Evolutionary conservation across 768 basidiomycete species (phyloP).

Genomic region (Termitomyces sp.): DNA sequence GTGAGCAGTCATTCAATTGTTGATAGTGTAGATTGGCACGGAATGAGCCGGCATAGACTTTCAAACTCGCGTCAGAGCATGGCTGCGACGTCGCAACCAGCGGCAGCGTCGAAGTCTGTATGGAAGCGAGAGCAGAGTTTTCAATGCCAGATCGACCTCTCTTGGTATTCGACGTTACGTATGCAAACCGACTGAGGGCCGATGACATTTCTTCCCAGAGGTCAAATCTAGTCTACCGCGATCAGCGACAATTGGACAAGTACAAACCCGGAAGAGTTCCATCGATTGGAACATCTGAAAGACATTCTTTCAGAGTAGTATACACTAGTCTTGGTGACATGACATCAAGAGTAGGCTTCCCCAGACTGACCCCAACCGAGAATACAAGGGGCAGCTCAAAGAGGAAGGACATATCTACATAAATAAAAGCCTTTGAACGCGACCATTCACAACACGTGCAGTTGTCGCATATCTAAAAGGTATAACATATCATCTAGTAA

Average conservation of each 20-base stretch:
- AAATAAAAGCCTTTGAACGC: too few species aligned
- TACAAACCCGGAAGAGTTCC: constrained; percentile 62
- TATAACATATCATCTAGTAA: too few species aligned
- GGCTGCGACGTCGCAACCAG: constrained; percentile 73
- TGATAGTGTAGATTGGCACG: constrained; percentile 63
- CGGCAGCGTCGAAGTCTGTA: constrained; percentile 73
- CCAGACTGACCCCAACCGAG: too few species aligned
- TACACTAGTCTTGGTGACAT: too few species aligned
- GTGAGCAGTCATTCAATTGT: constrained; percentile 49
- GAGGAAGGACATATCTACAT: too few species aligned
- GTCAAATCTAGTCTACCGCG: constrained; percentile 47
- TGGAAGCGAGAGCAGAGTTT: constrained; percentile 70
- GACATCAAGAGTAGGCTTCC: too few species aligned
- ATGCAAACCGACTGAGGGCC: constrained; percentile 45
- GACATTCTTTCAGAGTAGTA: too few species aligned
- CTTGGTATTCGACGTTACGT: constrained; percentile 76
- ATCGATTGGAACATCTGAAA: constrained; percentile 48
- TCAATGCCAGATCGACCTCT: constrained; percentile 75
- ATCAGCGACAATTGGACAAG: background rate
- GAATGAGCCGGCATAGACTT: constrained; percentile 73
- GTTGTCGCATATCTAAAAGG: too few species aligned
- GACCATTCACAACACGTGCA: too few species aligned
- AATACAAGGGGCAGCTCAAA: too few species aligned
- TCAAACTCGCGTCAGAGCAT: constrained; percentile 74
- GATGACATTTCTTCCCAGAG: constrained; percentile 73